Conservation (phyloP, 768 basidiomycete species). For the Agrocybe praecox region DNA sequence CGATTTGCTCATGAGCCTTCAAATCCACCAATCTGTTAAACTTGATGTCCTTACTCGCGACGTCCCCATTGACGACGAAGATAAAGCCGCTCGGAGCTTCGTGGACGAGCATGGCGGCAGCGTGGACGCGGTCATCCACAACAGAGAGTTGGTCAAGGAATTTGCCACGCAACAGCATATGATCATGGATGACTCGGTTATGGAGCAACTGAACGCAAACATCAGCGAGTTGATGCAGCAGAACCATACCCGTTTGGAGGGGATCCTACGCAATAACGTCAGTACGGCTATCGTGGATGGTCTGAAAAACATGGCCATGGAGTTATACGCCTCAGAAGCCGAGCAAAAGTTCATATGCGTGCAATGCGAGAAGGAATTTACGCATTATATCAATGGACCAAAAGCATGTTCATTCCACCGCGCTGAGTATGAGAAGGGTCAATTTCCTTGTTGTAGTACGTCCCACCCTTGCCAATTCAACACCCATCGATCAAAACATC, state of each 20-base stretch:
- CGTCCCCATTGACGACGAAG: constrained; percentile 38
- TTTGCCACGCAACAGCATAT: constrained; percentile 38
- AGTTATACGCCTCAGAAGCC: constrained; percentile 33
- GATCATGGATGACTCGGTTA: constrained; percentile 38
- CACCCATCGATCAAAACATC: constrained; percentile 37
- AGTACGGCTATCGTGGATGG: constrained; percentile 35
- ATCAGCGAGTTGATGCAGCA: constrained; percentile 34
- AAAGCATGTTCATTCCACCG: constrained; percentile 41
- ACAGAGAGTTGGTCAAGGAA: constrained; percentile 36
- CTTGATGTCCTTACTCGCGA: constrained; percentile 38
- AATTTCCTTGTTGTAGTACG: constrained; percentile 37
- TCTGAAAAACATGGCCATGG: constrained; percentile 35
- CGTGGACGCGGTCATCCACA: constrained; percentile 35
- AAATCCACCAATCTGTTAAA: constrained; percentile 41
- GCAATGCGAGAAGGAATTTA: constrained; percentile 39
- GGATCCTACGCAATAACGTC: constrained; percentile 34
- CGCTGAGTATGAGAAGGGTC: no score
- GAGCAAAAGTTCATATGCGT: constrained; percentile 40
- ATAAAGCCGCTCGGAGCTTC: constrained; percentile 35
- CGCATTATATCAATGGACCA: constrained; percentile 35
- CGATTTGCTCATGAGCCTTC: constrained; percentile 42
- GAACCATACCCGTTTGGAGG: constrained; percentile 32
- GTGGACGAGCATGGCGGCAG: constrained; percentile 36
- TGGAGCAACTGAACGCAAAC: constrained; percentile 39
- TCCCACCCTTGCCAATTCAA: constrained; percentile 35